Percentiles rank a stretch among this genome's conserved stretches.
Conservation (phyloP, 2,329 filamentous ascomycete species). For the Ilyonectria robusta region DNA sequence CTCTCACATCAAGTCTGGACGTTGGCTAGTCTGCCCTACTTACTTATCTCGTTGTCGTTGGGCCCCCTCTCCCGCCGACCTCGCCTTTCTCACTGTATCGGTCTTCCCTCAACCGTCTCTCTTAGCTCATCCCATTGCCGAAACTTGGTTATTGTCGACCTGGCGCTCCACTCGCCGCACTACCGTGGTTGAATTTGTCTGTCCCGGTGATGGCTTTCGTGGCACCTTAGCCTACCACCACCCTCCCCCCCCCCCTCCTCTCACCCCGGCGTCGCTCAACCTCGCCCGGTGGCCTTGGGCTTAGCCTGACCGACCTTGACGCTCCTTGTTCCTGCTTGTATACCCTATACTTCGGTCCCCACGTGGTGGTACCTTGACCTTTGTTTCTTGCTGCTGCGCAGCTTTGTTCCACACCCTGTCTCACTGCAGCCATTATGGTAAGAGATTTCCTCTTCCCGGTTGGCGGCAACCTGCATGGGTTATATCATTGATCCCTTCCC, state of each 20-base stretch:
- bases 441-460: constrained; percentile 57
- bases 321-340: constrained; percentile 52
- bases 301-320: constrained; percentile 47
- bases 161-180: constrained; percentile 48
- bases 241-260: constrained; percentile 51
- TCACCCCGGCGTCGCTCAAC: constrained; percentile 50
- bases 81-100: constrained; percentile 41
- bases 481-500: constrained; percentile 58
- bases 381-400: constrained; percentile 50
- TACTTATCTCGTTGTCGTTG: constrained; percentile 47
- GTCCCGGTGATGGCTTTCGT: constrained; percentile 53
- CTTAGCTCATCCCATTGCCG: constrained; percentile 41
- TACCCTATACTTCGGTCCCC: constrained; percentile 53
- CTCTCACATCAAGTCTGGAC: constrained; percentile 34
- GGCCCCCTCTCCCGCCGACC: constrained; percentile 38
- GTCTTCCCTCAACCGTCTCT: constrained; percentile 39
- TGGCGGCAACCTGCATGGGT: constrained; percentile 61
- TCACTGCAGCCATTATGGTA: constrained; percentile 64
- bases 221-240: constrained; percentile 53
- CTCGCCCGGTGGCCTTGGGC: constrained; percentile 47
- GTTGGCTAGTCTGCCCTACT: constrained; percentile 41
- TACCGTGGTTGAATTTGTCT: constrained; percentile 46
- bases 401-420: constrained; percentile 53
- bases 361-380: constrained; percentile 55
- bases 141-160: constrained; percentile 42